Conservation (phyloP, 176 grass and related monocot species). For the Oryza glaberrima region DNA sequence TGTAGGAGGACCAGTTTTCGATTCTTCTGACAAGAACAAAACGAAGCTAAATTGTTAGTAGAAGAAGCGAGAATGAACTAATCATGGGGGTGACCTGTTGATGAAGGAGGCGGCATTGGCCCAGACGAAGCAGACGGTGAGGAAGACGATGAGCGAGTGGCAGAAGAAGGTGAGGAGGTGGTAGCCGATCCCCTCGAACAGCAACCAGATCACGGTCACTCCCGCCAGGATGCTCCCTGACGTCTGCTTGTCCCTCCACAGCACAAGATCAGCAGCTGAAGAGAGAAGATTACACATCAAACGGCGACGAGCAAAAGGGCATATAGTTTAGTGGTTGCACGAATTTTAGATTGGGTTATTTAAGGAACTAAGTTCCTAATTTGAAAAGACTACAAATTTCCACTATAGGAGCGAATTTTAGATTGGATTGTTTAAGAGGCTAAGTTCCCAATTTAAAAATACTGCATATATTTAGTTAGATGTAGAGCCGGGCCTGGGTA, state of each 20-base stretch:
- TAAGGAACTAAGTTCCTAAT: too few relatives aligned
- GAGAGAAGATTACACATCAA: background rate
- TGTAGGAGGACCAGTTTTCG: background rate
- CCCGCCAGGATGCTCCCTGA: slow-evolving; percentile 76
- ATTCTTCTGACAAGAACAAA: background rate
- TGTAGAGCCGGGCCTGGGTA: too few relatives aligned
- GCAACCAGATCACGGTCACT: slow-evolving; percentile 80
- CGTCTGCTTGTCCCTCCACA: slow-evolving; percentile 85
- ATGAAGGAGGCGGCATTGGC: slow-evolving; percentile 67
- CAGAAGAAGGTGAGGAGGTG: slow-evolving; percentile 85
- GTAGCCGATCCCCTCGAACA: slow-evolving; percentile 92
- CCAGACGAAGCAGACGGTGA: slow-evolving; percentile 73
- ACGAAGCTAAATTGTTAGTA: background rate
- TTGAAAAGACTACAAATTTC: too few relatives aligned
- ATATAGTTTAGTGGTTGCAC: too few relatives aligned
- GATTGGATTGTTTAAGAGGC: too few relatives aligned
- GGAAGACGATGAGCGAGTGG: slow-evolving; percentile 66
- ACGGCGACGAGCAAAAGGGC: background rate
- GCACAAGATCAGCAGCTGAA: slow-evolving; percentile 80
- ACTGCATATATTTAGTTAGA: too few relatives aligned
- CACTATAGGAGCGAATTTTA: too few relatives aligned
- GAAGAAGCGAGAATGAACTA: background rate
- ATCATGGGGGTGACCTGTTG: slow-evolving; percentile 46
- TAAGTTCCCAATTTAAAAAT: too few relatives aligned
- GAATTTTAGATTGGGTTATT: too few relatives aligned